Base-by-base conservation (phyloP, 1,284 basidiomycete species). In the Pyrrhoderma lamaoense region DNA sequence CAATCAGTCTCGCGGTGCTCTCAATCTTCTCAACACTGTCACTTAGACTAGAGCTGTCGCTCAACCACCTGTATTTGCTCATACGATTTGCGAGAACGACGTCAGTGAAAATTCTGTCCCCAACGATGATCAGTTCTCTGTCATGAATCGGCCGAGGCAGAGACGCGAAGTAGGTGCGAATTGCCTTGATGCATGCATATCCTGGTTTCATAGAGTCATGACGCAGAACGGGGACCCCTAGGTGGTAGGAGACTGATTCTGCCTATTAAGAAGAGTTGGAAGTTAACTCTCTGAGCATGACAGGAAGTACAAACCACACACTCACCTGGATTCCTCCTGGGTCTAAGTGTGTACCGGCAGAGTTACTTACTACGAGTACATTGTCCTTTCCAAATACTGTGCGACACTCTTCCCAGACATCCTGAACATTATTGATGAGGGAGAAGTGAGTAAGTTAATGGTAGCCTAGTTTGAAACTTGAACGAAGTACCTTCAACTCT, bases 341-440 rank as follows among this genome's bases (percentile, higher is more conserved):
- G 64, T 98, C 95, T 48, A 80, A 73, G 39, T 67, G 69, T 14
- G 89, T 88, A 1, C 95, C 95, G 1, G 92, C 92, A 21, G 93
- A 93, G 65, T 98, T 98, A 67, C 89, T 93, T 37, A 98, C 93
- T 49, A 98, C 81, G 55, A 99, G 72, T 8, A 98, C 80, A 56
- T 92, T 86, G 0, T 76, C 77, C 19, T 80, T 72, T 0, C 89
- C 90, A 62, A 97, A 97, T 0, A 80, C 76, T 37, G 72, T 64
- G 40, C 80, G 70, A 52, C 92, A 87, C 59, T 82, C 74, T 34
- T 72, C 64, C 93, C 93, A 98, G 3, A 87, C 79, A n/a, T 77
- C 71, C 81, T 58, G 11, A 59, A 37, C 8, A 19, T 39, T 21
- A 11, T 5, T 3, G 21, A 19, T n/a, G 5, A 38, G 27, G 8